Base-by-base conservation (phyloP, 352 stramenopile species). In the Thraustochytrium striatum region DNA sequence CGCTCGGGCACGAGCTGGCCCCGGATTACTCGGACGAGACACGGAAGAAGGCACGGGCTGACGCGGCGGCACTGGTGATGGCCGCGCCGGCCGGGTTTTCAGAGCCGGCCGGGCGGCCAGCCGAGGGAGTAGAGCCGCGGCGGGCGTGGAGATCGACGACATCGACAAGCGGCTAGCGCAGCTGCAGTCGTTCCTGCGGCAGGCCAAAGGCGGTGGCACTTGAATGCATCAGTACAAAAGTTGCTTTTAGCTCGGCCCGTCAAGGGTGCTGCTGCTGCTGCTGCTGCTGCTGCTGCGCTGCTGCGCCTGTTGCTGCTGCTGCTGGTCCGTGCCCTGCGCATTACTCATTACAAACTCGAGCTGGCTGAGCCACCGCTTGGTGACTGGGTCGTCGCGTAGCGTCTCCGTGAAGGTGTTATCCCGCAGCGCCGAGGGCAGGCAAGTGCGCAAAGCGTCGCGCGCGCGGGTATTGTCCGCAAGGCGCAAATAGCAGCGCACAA, bases 401-500 rank as follows among this genome's bases (percentile, higher is more conserved):
- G 88, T 86, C 7, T 90, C 88, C 25, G 91, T 88, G 85, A 99
- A 99, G 41, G 94, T 97, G 85, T 96, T 89, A 81, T 98, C 96
- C 55, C 91, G 87, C 68, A 99, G 87, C 43, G 92, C 90, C 30
- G 94, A 87, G 0, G 95, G 96, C 33, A 99, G 82, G 82, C 93
- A 98, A 84, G 97, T 92, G 50, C 94, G 91, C 41, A 99, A 87
- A n/a, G 96, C 96, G 82, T 99, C 94, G 69, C 97, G 93, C 19
- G 96, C 96, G 36, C 91, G 57, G 0, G 84, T 81, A 85, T 95
- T 92, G 78, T 91, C 87, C 38, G 79, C 84, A 21, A 99, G 88
- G 61, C 96, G 89, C 39, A 98, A 84, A 85, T 98, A 99, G 88
- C 96, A 99, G 41, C 94, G 91, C 43, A 99, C 96, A 61, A 99